Evolutionary conservation across 164 flowering plant genomes (phyloP).

Genomic region (Sextonia rubra): DNA sequence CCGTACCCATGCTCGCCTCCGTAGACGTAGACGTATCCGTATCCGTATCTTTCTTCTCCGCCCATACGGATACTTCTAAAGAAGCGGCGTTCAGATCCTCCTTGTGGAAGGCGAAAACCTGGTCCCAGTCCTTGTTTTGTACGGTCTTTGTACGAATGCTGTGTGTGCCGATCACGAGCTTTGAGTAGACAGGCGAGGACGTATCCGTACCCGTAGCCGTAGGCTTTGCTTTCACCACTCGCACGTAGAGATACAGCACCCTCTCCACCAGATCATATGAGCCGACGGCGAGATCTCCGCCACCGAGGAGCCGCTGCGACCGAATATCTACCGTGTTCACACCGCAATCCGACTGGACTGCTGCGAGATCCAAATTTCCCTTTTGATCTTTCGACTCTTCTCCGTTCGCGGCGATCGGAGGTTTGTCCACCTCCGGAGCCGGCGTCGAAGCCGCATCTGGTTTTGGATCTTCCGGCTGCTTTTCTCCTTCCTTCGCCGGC

Average conservation of each 20-base stretch:
- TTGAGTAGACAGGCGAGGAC: constrained; percentile 30
- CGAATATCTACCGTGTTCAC: constrained; percentile 41
- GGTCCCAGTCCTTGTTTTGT: constrained; percentile 70
- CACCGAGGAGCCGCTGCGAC: constrained; percentile 14
- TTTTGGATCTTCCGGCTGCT: constrained; percentile 21
- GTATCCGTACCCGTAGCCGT: constrained; percentile 13
- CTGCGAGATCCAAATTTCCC: constrained; percentile 11
- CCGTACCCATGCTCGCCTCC: constrained; percentile 54
- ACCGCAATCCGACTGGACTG: constrained; percentile 17
- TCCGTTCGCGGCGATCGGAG: constrained; percentile 21
- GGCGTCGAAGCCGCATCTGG: constrained; percentile 16
- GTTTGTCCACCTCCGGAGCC: constrained; percentile 21
- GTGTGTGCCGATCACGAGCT: constrained; percentile 83
- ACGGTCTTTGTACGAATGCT: constrained; percentile 52
- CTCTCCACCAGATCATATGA: constrained; percentile 75
- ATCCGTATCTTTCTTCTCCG: constrained; percentile 33
- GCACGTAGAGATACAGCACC: constrained; percentile 74
- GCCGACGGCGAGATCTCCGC: constrained; percentile 31
- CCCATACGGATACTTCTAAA: constrained; percentile 69
- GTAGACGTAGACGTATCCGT: constrained; percentile 8
- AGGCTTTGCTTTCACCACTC: constrained; percentile 66
- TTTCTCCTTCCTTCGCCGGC: constrained; percentile 16
- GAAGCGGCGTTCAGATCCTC: constrained; percentile 68
- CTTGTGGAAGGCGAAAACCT: constrained; percentile 84
- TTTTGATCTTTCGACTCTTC: constrained; percentile 3